Conservation (phyloP, 805 yeast genomes). For the Zygoascus bituminiphila region DNA sequence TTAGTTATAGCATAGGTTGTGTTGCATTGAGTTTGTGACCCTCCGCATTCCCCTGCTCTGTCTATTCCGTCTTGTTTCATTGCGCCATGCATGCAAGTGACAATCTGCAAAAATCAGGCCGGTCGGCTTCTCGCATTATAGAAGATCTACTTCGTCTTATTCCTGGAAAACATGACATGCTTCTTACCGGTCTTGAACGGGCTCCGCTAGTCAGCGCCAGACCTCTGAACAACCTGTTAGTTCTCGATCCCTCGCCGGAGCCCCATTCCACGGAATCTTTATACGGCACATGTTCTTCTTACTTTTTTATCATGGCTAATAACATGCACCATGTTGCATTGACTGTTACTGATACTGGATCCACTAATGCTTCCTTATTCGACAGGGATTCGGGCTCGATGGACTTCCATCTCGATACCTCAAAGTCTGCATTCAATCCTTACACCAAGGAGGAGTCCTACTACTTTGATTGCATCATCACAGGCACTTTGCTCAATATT, state of each 20-base stretch:
- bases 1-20: too few species aligned
- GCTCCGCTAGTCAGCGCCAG: not conserved
- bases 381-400: not conserved
- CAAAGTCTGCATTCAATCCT: not conserved
- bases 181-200: slow-evolving; percentile 10
- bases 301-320: slow-evolving; percentile 14
- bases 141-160: slow-evolving; percentile 25
- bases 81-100: not conserved
- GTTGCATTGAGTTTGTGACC: too few species aligned
- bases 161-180: slow-evolving; percentile 12
- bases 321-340: slow-evolving; percentile 20
- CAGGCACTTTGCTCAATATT: slow-evolving; percentile 17
- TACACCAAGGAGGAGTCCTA: slow-evolving; percentile 4
- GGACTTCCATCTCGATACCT: slow-evolving; percentile 7
- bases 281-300: slow-evolving; percentile 9
- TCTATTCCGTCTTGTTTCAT: not conserved
- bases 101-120: slow-evolving; percentile 14
- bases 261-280: slow-evolving; percentile 10
- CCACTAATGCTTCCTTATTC: not conserved
- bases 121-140: slow-evolving; percentile 22
- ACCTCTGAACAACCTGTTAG: not conserved
- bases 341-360: not conserved
- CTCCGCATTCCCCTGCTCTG: too few species aligned
- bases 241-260: slow-evolving; percentile 12
- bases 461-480: slow-evolving; percentile 16